These are phyloP conservation scores for Phytophthora megakarya DNA, from an alignment of 352 stramenopile genomes.

Conservation along the genomic window DNA sequence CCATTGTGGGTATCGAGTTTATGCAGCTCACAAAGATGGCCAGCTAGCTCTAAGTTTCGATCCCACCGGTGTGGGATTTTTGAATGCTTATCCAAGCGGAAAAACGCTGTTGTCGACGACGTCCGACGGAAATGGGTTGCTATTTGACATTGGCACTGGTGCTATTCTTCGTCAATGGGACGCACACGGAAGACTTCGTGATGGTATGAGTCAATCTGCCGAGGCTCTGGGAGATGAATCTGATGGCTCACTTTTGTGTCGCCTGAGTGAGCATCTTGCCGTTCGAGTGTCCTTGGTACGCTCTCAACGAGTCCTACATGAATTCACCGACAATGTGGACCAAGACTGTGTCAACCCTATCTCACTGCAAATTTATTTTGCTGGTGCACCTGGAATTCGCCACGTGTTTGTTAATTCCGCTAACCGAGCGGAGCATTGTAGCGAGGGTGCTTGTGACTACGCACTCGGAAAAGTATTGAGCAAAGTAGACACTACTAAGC, in stretches of 20 bases:
- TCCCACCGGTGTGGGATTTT: slow-evolving; percentile 63
- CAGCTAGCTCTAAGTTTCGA: slow-evolving; percentile 74
- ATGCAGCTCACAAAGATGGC: slow-evolving; percentile 73
- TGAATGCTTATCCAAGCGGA: slow-evolving; percentile 81
- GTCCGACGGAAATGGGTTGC: slow-evolving; percentile 58
- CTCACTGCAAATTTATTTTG: slow-evolving; percentile 56
- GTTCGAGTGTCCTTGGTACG: slow-evolving; percentile 40
- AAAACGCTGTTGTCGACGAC: slow-evolving; percentile 78
- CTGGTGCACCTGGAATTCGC: slow-evolving; percentile 41
- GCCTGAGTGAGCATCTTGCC: slow-evolving; percentile 55
- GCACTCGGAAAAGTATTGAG: slow-evolving; percentile 44
- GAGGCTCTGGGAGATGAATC: slow-evolving; percentile 39
- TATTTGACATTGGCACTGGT: slow-evolving; percentile 51
- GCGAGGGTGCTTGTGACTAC: slow-evolving; percentile 35
- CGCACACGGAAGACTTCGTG: slow-evolving; percentile 37
- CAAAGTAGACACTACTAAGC: slow-evolving; percentile 11
- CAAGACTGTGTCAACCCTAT: slow-evolving; percentile 31
- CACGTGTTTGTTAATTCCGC: slow-evolving; percentile 53
- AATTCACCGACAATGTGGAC: neutral
- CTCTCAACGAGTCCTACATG: neutral
- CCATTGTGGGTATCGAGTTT: slow-evolving; percentile 60
- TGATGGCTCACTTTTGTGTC: slow-evolving; percentile 52
- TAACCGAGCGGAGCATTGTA: slow-evolving; percentile 37
- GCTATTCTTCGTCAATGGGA: slow-evolving; percentile 69
- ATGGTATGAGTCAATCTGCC: slow-evolving; percentile 44